A percentile compares a stretch with the other conserved stretches of the same genome.
phyloP scores from a whole-genome alignment of 2,329 filamentous ascomycete genomes.

The Colletotrichum lupini region DNA sequence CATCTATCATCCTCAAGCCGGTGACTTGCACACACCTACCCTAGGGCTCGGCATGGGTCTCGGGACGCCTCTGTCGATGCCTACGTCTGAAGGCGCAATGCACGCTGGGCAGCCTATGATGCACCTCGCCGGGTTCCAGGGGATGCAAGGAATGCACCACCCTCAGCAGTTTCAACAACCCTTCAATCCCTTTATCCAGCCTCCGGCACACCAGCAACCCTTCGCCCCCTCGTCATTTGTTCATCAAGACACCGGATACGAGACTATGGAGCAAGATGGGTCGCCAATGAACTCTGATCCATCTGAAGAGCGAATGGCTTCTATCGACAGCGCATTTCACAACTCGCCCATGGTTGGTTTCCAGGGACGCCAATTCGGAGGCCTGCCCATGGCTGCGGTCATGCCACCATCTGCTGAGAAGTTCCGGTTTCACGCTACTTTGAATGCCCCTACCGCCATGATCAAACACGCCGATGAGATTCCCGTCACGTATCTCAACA shows the following conservation, averaged over 20 bases:
- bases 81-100: constrained; percentile 73
- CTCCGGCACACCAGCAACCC: constrained; percentile 64
- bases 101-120: constrained; percentile 69
- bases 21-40: constrained; percentile 87
- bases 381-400: constrained; percentile 56
- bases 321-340: constrained; percentile 71
- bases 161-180: constrained; percentile 71
- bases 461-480: constrained; percentile 90
- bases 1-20: constrained; percentile 84
- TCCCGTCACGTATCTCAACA: constrained; percentile 97
- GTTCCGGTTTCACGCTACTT: constrained; percentile 89
- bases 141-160: constrained; percentile 59
- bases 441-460: constrained; percentile 97
- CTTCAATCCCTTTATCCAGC: constrained; percentile 78
- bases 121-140: constrained; percentile 73
- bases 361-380: constrained; percentile 61
- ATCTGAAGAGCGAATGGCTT: constrained; percentile 61
- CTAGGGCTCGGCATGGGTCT: constrained; percentile 80
- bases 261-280: constrained; percentile 80
- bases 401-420: constrained; percentile 71
- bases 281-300: constrained; percentile 72
- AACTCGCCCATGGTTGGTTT: constrained; percentile 70
- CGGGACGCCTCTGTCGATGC: constrained; percentile 83
- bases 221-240: constrained; percentile 85
- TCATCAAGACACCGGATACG: constrained; percentile 83